Evolutionary conservation across 2,329 filamentous ascomycete species (phyloP).

Genomic region (Neurospora sp.): DNA sequence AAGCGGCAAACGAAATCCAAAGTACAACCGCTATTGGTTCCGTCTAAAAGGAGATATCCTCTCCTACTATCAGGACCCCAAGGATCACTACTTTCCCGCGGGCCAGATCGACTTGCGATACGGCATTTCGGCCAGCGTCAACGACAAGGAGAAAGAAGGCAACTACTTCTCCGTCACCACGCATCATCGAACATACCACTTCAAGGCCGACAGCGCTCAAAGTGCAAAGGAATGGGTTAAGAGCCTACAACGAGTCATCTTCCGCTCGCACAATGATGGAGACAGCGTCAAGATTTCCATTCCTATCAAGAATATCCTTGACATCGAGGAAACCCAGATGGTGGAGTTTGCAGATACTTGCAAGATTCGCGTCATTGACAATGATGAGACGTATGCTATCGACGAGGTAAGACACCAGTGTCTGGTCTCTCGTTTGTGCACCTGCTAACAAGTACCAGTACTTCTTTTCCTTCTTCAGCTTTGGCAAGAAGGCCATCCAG

Average conservation of each 20-base stretch:
- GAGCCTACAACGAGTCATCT: constrained; percentile 86
- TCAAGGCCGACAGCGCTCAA: constrained; percentile 75
- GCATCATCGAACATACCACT: constrained; percentile 73
- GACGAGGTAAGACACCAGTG: constrained; percentile 60
- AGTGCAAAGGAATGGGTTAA: constrained; percentile 97
- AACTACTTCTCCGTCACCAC: constrained; percentile 74
- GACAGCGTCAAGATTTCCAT: constrained; percentile 95
- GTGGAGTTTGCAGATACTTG: constrained; percentile 88
- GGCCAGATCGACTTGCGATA: constrained; percentile 90
- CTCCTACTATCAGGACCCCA: constrained; percentile 76
- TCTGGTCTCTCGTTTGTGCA: constrained; percentile 15
- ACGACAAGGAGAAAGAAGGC: constrained; percentile 68
- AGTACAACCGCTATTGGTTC: constrained; percentile 89
- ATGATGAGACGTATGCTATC: constrained; percentile 87
- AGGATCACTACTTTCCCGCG: constrained; percentile 82
- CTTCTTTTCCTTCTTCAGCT: constrained; percentile 91
- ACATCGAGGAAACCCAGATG: constrained; percentile 86
- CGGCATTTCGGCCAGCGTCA: constrained; percentile 74
- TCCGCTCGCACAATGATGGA: constrained; percentile 89
- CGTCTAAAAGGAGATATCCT: constrained; percentile 84
- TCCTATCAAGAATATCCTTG: constrained; percentile 79
- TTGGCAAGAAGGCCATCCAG: constrained; percentile 72
- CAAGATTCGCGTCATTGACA: constrained; percentile 87
- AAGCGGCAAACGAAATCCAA: constrained; percentile 77
- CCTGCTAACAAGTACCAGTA: constrained; percentile 45